A percentile compares a stretch with the other conserved stretches of the same genome.
Evolutionary conservation across 2,329 filamentous ascomycete species (phyloP).

Genomic region (Endoconidiophora polonica): DNA sequence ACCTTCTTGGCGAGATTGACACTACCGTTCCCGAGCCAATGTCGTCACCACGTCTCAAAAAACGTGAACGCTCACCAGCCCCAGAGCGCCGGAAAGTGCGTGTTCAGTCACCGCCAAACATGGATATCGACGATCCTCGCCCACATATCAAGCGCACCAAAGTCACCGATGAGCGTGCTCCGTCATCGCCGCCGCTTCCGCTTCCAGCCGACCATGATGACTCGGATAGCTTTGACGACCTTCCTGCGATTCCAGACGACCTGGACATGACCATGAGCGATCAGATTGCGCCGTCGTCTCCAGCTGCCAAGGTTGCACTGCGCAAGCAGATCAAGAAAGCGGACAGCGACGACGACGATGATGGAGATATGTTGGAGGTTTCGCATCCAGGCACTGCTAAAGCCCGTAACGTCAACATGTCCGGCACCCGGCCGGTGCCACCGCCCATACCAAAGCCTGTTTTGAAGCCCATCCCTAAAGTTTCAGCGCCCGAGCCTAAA

Average conservation of each 20-base stretch:
- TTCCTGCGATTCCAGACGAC: slow-evolving; percentile 46
- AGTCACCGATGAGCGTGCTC: slow-evolving; percentile 27
- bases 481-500: slow-evolving; percentile 52
- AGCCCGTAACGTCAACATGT: slow-evolving; percentile 63
- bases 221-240: slow-evolving; percentile 41
- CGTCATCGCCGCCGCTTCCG: slow-evolving; percentile 26
- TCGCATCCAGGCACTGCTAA: slow-evolving; percentile 56
- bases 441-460: slow-evolving; percentile 45
- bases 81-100: slow-evolving; percentile 64
- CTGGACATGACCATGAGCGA: slow-evolving; percentile 65
- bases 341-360: slow-evolving; percentile 57
- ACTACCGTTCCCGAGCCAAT: slow-evolving; percentile 41
- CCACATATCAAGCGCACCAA: slow-evolving; percentile 41
- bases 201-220: slow-evolving; percentile 29
- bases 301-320: slow-evolving; percentile 60
- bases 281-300: slow-evolving; percentile 59
- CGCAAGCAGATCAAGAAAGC: slow-evolving; percentile 42
- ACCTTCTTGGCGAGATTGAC: slow-evolving; percentile 76
- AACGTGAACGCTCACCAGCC: slow-evolving; percentile 44
- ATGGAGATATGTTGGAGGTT: slow-evolving; percentile 62
- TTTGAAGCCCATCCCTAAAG: slow-evolving; percentile 49
- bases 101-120: slow-evolving; percentile 56
- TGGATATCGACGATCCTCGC: slow-evolving; percentile 27
- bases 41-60: slow-evolving; percentile 36
- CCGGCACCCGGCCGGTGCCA: slow-evolving; percentile 55